Conservation (phyloP, 2,329 filamentous ascomycete species). For the Xylaria sp. region DNA sequence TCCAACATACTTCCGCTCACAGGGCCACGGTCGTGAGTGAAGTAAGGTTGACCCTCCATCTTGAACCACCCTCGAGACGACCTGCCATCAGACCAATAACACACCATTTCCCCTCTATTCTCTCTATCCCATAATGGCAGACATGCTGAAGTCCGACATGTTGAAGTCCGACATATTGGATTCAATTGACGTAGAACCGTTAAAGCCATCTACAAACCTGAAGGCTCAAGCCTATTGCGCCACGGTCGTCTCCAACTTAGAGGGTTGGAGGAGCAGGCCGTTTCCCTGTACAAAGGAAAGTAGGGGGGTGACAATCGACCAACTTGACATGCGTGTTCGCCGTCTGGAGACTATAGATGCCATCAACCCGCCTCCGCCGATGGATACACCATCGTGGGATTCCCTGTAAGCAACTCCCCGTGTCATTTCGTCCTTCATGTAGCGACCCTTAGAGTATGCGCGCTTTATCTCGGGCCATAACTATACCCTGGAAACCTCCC, state of each 20-base stretch:
- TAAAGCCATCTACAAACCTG: background rate
- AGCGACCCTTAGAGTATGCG: background rate
- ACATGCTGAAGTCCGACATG: conserved; percentile 16
- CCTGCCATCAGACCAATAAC: background rate
- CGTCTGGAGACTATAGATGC: conserved; percentile 32
- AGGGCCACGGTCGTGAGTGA: background rate
- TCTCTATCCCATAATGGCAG: conserved; percentile 13
- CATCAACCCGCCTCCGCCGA: conserved; percentile 42
- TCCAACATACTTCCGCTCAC: background rate
- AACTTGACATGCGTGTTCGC: conserved; percentile 40
- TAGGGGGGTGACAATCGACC: conserved; percentile 27
- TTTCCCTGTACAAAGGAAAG: conserved; percentile 18
- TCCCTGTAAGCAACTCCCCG: conserved; percentile 29
- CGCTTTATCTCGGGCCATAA: background rate
- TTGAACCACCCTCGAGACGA: background rate
- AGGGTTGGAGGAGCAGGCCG: conserved; percentile 32
- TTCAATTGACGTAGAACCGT: conserved; percentile 1
- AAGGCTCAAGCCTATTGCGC: conserved; percentile 41
- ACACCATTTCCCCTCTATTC: background rate
- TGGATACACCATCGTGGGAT: conserved; percentile 42
- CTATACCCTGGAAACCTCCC: background rate
- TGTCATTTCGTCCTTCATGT: background rate
- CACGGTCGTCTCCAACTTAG: conserved; percentile 41
- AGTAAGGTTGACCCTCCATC: background rate
- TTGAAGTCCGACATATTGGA: conserved; percentile 18